Evolutionary conservation across 306 rosid species (phyloP), one percentile per base, ranked within the genome.

Genomic region (Trichosanthes cucumerina): DNA sequence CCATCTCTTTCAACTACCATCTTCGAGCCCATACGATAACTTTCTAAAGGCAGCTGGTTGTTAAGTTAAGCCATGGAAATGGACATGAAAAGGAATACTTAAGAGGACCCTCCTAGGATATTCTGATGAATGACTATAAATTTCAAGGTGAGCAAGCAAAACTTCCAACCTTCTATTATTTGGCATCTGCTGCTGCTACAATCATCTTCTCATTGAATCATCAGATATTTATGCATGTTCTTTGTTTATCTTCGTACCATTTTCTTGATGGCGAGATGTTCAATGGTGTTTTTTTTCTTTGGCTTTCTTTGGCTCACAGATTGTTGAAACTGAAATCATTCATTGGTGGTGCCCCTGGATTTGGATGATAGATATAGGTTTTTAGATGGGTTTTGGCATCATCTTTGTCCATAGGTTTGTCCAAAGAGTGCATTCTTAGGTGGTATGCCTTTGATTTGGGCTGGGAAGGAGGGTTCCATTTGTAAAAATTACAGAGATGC

Each of bases 41-140:
- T 89, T 92, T 80, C 77, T 90, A 79, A 92, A 89, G 87, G 97
- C 96, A 6, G 92, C 91, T 26, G 93, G 93, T 28, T 92, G 97
- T 75, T 92, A 76, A 88, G 52, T 75, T 92, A 76, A 88, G 50
- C 50, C 28, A 38, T 36, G 52, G 26, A 36, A 64, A 36, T 28
- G 14, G 49, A 19, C 24, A 14, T 15, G 73, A 7, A 36, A 31
- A 38, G 3, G 3, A 62, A 12, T 59, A 59, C 66, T 62, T 14
- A 26, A 26, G 39, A 33, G 39, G 43, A 53, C 10, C 7, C 69
- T 31, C 31, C 39, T 62, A 12, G 68, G 36, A 6, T 4, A 33
- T 33, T 15, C 0, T 15, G 43, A 63, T 63, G 21, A 63, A 36
- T 33, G 71, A 44, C 71, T 60, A 60, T 15, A 64, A 64, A 7